phyloP scores from a whole-genome alignment of 2,329 filamentous ascomycete genomes.

The Metarhizium anisopliae region DNA sequence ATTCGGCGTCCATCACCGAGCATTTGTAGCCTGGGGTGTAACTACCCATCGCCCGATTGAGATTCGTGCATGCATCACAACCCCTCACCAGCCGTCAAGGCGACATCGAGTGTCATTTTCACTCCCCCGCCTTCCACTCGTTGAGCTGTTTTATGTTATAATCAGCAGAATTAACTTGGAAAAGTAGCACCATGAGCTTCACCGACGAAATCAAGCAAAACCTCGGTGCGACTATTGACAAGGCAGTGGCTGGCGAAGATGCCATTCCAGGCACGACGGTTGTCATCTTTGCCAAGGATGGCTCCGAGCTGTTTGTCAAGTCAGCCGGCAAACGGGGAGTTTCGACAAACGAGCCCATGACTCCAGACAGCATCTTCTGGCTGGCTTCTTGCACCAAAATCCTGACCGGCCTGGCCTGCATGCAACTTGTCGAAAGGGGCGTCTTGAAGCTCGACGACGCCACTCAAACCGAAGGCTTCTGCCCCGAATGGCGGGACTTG shows the following conservation, averaged over 20 bases:
- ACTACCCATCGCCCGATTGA: too few relatives aligned
- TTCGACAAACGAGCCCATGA: constrained; percentile 40
- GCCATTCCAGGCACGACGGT: constrained; percentile 36
- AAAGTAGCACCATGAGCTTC: background rate
- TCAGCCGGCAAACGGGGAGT: constrained; percentile 38
- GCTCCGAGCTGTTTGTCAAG: constrained; percentile 37
- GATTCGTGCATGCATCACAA: too few relatives aligned
- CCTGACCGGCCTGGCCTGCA: constrained; percentile 40
- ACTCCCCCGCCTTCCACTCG: too few relatives aligned
- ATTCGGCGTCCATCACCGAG: too few relatives aligned
- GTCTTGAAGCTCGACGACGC: constrained; percentile 38
- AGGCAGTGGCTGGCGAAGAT: constrained; percentile 25
- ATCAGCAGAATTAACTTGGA: too few relatives aligned
- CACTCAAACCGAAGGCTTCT: constrained; percentile 34
- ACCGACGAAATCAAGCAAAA: background rate
- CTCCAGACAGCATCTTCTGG: constrained; percentile 51
- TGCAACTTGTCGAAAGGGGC: constrained; percentile 49
- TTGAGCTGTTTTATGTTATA: too few relatives aligned
- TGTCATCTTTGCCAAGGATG: constrained; percentile 37
- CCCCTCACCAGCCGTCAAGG: too few relatives aligned
- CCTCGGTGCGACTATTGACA: constrained; percentile 21
- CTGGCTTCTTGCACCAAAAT: constrained; percentile 51
- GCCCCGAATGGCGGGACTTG: constrained; percentile 38
- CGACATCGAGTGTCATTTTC: too few relatives aligned
- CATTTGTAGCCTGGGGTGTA: too few relatives aligned